Percentiles rank a stretch among this genome's conserved stretches.
phyloP scores from a whole-genome alignment of 2,329 filamentous ascomycete genomes.

The Chaetomium strumarium region DNA sequence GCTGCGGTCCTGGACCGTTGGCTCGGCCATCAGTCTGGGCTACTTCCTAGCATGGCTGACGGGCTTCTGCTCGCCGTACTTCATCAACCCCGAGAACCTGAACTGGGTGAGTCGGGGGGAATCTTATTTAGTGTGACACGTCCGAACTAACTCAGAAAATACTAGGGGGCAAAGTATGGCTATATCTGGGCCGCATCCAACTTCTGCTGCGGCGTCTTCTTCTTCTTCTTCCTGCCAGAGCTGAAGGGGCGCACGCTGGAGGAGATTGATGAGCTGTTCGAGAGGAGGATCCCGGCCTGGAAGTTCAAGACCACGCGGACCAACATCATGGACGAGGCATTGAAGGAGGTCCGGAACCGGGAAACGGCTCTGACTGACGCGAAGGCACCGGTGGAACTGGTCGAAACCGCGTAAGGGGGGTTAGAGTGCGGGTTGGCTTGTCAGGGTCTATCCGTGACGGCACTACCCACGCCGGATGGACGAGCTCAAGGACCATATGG shows the following conservation, averaged over 20 bases:
- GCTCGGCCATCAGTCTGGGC: conserved; percentile 42
- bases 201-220: conserved; percentile 28
- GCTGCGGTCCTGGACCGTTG: conserved; percentile 42
- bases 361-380: neutral
- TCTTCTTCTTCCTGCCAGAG: conserved; percentile 30
- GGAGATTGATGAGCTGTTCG: conserved; percentile 31
- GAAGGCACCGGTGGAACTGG: conserved; percentile 16
- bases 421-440: too few relatives aligned
- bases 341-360: conserved; percentile 21
- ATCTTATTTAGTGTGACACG: too few relatives aligned
- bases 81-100: conserved; percentile 38
- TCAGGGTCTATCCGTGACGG: too few relatives aligned
- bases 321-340: conserved; percentile 24
- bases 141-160: neutral
- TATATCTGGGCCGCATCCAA: conserved; percentile 38
- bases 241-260: conserved; percentile 29
- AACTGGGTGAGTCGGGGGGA: conserved; percentile 33
- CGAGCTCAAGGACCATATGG: too few relatives aligned
- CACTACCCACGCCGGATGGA: too few relatives aligned
- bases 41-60: conserved; percentile 44
- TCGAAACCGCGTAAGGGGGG: conserved; percentile 13
- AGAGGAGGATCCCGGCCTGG: conserved; percentile 25
- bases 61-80: conserved; percentile 41
- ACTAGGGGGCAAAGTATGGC: conserved; percentile 37
- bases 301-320: conserved; percentile 28